phyloP scores from a whole-genome alignment of 352 stramenopile genomes.

The Aphanomyces stellatus region DNA sequence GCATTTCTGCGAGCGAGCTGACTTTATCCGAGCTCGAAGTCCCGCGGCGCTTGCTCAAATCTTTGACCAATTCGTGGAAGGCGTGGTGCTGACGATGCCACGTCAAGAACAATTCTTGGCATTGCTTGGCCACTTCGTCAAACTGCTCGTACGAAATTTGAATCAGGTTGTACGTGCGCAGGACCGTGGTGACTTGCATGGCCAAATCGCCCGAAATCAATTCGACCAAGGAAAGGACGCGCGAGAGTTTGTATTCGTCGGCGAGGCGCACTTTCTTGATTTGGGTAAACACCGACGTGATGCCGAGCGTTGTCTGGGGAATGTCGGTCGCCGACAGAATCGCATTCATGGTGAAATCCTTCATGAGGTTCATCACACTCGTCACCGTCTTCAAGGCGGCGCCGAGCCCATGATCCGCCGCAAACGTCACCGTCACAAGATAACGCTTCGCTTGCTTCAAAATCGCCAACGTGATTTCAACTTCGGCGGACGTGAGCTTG shows the following conservation, averaged over 20 bases:
- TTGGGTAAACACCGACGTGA: conserved; percentile 79
- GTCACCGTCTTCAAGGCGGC: conserved; percentile 76
- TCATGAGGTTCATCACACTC: conserved; percentile 89
- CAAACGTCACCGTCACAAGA: conserved; percentile 86
- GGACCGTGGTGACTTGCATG: conserved; percentile 68
- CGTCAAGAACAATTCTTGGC: conserved; percentile 78
- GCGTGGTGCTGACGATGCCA: conserved; percentile 74
- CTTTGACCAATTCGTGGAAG: conserved; percentile 83
- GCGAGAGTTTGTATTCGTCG: conserved; percentile 81
- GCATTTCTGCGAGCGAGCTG: conserved; percentile 64
- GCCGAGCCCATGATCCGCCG: conserved; percentile 80
- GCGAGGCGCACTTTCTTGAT: conserved; percentile 86
- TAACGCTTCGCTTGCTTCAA: conserved; percentile 90
- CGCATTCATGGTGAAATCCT: conserved; percentile 89
- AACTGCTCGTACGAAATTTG: conserved; percentile 81
- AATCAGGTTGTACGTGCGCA: conserved; percentile 77
- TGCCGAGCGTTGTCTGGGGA: conserved; percentile 65
- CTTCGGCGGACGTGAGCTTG: conserved; percentile 81
- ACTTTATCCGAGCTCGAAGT: conserved; percentile 78
- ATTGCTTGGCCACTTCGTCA: conserved; percentile 57
- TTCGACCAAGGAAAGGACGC: conserved; percentile 71
- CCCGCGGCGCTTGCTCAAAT: conserved; percentile 75
- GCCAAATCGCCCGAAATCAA: conserved; percentile 82
- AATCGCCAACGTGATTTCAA: conserved; percentile 86
- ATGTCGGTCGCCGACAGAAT: conserved; percentile 87